Conservation (phyloP, 2,329 filamentous ascomycete genomes). For the Tolypocladium cylindrosporum region DNA sequence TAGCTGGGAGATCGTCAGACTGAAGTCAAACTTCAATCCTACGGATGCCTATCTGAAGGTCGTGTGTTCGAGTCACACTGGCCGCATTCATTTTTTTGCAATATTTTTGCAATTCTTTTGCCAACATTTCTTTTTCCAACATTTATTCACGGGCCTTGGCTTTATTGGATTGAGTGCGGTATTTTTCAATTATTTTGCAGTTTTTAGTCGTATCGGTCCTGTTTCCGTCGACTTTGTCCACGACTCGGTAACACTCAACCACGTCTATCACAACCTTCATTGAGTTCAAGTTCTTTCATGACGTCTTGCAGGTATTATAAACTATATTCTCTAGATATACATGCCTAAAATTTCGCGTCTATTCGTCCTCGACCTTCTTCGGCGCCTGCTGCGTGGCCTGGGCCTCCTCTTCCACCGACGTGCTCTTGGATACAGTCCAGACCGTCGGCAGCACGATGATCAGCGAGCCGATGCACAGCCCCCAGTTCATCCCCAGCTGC, state of each 20-base stretch:
- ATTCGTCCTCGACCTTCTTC: background rate
- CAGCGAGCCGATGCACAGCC: constrained; percentile 31
- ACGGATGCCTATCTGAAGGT: constrained; percentile 17
- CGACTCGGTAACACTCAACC: too few species aligned
- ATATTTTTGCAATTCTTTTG: too few species aligned
- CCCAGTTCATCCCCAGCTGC: constrained; percentile 36
- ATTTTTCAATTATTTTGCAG: too few species aligned
- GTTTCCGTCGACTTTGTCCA: too few species aligned
- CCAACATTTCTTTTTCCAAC: background rate
- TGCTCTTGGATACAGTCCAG: constrained; percentile 22
- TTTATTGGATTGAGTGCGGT: too few species aligned
- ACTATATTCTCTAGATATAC: background rate
- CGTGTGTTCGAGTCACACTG: constrained; percentile 19
- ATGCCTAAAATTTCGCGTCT: background rate
- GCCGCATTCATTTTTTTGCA: constrained; percentile 8
- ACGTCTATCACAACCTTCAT: too few species aligned
- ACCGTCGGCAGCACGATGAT: constrained; percentile 31
- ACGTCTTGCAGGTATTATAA: background rate
- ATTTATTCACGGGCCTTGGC: background rate
- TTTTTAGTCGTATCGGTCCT: too few species aligned
- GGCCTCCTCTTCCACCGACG: constrained; percentile 12
- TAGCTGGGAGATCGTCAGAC: constrained; percentile 19
- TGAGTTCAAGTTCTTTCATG: background rate
- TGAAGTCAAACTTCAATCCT: constrained; percentile 17
- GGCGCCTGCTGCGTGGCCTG: background rate